Evolutionary conservation across 2,329 filamentous ascomycete species (phyloP).

Genomic region (Intubia oerlemansii): DNA sequence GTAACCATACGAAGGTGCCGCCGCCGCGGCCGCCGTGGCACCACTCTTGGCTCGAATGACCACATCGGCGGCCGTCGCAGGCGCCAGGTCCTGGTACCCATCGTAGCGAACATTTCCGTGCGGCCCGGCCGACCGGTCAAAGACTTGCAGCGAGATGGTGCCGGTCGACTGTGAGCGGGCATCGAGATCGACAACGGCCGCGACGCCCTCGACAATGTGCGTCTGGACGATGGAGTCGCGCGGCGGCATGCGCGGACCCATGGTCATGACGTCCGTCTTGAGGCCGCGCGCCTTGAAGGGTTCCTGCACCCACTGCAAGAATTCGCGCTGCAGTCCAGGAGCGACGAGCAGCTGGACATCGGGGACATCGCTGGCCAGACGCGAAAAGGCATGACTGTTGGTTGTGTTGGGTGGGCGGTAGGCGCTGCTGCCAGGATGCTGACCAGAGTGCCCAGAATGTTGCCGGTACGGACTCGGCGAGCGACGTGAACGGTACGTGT

Average conservation of each 20-base stretch:
- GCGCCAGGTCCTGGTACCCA: constrained; percentile 69
- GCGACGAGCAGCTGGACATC: constrained; percentile 77
- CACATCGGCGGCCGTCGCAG: constrained; percentile 58
- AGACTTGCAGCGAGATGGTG: constrained; percentile 66
- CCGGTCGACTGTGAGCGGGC: constrained; percentile 44
- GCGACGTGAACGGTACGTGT: constrained; percentile 33
- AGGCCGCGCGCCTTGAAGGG: constrained; percentile 53
- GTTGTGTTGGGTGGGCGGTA: too few species aligned
- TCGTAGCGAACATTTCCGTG: constrained; percentile 57
- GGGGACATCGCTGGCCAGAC: constrained; percentile 55
- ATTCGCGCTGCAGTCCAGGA: constrained; percentile 57
- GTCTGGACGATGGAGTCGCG: constrained; percentile 62
- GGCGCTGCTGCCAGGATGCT: too few species aligned
- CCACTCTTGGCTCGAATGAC: constrained; percentile 46
- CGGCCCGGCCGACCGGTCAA: constrained; percentile 55
- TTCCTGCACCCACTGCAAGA: constrained; percentile 63
- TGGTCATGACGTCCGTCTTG: constrained; percentile 56
- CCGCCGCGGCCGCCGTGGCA: constrained; percentile 6
- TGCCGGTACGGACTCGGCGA: constrained; percentile 43
- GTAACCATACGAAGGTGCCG: neutral
- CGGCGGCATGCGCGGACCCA: constrained; percentile 49
- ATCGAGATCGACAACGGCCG: constrained; percentile 62
- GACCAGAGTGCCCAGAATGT: too few species aligned
- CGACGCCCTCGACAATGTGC: constrained; percentile 74
- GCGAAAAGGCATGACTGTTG: too few species aligned